These are phyloP conservation scores for Rhinocladiella mackenziei DNA, from an alignment of 2,329 filamentous ascomycete genomes.

Conservation along the genomic window DNA sequence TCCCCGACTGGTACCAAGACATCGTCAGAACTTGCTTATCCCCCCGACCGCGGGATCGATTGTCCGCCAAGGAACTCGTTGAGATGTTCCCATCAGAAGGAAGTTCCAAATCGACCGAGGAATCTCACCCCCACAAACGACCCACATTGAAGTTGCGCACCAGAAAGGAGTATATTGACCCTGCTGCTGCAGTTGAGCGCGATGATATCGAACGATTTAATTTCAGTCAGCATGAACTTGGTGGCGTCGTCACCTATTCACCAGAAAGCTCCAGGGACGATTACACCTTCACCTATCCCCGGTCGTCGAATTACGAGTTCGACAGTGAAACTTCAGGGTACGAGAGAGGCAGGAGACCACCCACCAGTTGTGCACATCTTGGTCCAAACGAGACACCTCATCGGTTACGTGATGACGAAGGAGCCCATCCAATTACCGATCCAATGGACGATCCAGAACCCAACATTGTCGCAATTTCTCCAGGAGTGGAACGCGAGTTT, in stretches of 20 bases:
- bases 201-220: constrained; percentile 29
- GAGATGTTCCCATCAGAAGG: constrained; percentile 59
- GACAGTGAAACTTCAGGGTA: constrained; percentile 27
- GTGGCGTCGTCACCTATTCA: constrained; percentile 21
- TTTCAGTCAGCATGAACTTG: constrained; percentile 8
- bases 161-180: constrained; percentile 28
- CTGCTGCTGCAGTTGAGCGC: constrained; percentile 28
- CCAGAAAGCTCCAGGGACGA: constrained; percentile 29
- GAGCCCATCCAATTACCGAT: background rate
- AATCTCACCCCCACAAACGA: constrained; percentile 7
- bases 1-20: constrained; percentile 74
- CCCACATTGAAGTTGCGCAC: constrained; percentile 19
- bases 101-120: constrained; percentile 8
- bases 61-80: constrained; percentile 69
- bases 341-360: constrained; percentile 27
- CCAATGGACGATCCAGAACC: constrained; percentile 23
- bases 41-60: constrained; percentile 65
- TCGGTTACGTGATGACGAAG: constrained; percentile 16
- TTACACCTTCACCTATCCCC: constrained; percentile 29
- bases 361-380: constrained; percentile 22
- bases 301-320: constrained; percentile 28
- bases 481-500: constrained; percentile 22
- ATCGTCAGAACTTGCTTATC: constrained; percentile 75
- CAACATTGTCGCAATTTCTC: constrained; percentile 25
- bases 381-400: constrained; percentile 20